A percentile compares a stretch with the other conserved stretches of the same genome.
Conservation (phyloP, 2,329 filamentous ascomycete genomes). For the Penicillium sp. region DNA sequence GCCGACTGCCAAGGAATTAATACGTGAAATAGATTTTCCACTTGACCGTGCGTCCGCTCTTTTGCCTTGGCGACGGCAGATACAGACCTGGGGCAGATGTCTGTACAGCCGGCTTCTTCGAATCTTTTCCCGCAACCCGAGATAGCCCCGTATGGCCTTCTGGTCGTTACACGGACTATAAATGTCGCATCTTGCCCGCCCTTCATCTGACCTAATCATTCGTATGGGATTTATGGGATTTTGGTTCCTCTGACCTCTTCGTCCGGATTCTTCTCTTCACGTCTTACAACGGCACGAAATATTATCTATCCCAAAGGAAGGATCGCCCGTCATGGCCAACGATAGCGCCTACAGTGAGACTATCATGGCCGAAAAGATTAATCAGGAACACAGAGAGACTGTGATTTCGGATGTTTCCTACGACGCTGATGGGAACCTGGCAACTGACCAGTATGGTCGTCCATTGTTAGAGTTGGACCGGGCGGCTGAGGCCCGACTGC, state of each 20-base stretch:
- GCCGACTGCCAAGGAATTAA: neutral
- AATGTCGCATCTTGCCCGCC: neutral
- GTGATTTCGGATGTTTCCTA: conserved; percentile 2
- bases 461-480: conserved; percentile 57
- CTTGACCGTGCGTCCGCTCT: neutral
- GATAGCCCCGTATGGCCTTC: neutral
- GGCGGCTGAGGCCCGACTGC: conserved; percentile 57
- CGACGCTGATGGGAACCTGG: conserved; percentile 48
- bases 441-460: conserved; percentile 54
- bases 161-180: neutral
- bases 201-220: neutral
- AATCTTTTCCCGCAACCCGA: neutral
- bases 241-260: neutral
- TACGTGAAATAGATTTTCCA: neutral
- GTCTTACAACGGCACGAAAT: neutral
- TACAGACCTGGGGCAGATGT: neutral
- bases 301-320: neutral
- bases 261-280: neutral
- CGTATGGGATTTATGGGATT: neutral
- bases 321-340: neutral
- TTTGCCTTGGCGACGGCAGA: neutral
- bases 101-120: neutral
- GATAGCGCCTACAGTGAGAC: neutral
- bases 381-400: neutral
- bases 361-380: neutral